phyloP scores from a whole-genome alignment of 78 protist genomes.

The Diacronema lutheri region DNA sequence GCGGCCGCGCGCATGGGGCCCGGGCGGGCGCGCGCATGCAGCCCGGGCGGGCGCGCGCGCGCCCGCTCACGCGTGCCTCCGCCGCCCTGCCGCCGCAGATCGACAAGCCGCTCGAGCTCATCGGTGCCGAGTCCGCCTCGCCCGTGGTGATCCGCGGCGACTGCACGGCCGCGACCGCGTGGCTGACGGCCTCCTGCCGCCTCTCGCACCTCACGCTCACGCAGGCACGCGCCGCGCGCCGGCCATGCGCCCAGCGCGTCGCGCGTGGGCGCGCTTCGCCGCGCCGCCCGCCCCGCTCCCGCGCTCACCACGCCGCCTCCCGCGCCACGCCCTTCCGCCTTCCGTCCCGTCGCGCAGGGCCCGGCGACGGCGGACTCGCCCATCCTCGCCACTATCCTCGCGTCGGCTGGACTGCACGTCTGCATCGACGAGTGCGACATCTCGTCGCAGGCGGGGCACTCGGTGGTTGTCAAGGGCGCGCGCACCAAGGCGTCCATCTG shows the following conservation, averaged over 20 bases:
- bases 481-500: no score
- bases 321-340: no score
- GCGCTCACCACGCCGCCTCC: neutral
- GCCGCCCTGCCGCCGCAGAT: no score
- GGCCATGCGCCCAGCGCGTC: no score
- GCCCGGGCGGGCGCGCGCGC: no score
- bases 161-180: neutral
- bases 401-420: neutral
- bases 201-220: neutral
- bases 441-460: neutral
- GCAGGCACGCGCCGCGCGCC: no score
- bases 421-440: conserved; percentile 8
- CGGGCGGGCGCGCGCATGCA: no score
- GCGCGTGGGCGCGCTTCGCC: neutral
- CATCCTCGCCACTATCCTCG: neutral
- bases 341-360: conserved; percentile 1
- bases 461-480: neutral
- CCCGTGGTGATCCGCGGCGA: neutral
- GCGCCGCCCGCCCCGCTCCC: neutral
- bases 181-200: neutral
- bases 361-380: neutral
- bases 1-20: no score
- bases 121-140: neutral
- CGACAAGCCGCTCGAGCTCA: neutral
- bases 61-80: no score